Evolutionary conservation across 805 yeast species (phyloP), one percentile per base, ranked within the genome.

Genomic region (Ogataea methylovora): DNA sequence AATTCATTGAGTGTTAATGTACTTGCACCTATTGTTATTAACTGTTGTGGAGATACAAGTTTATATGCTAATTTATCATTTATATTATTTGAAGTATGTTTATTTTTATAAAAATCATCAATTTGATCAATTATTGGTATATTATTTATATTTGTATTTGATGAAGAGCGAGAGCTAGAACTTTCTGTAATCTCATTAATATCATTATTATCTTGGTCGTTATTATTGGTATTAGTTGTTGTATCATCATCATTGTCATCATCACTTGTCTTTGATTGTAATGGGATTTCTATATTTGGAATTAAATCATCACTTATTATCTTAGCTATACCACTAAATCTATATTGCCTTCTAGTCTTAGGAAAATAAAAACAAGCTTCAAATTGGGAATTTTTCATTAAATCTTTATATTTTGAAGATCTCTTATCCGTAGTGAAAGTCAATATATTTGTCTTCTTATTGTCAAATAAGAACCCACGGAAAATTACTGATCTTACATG

Each of bases 361-460:
- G 66, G 71, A 51, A 84, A 81, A 62, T 84, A 81, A 51, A 82
- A 83, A 38, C 84, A 81, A 2, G 85, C 83, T 58, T 85, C 94
- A 52, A 76, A 79, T 36, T 65, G 63, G 34, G 79, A 72, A 44
- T 77, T 69, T 16, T 52, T 45, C 15, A 65, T 41, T 26, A 73
- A 54, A 46, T 82, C 82, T 11, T 58, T 56, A 46, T 67, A 69
- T 55, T 85, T 85, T 32, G 62, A 61, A 65, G 79, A 76, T 54
- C 95, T 63, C 48, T 67, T 65, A 55, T 85, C 95, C 1, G 92
- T 79, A 28, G 80, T 71, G 46, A 81, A 76, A 1, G 84, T 68
- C 34, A 84, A 54, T 10, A 81, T 73, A 48, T 82, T 84, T 18
- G 80, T 78, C 37, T 71, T 65, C 41, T 68, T 69, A 49, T 83